Conservation (phyloP, 306 rosid genomes). For the Corylus americana region DNA sequence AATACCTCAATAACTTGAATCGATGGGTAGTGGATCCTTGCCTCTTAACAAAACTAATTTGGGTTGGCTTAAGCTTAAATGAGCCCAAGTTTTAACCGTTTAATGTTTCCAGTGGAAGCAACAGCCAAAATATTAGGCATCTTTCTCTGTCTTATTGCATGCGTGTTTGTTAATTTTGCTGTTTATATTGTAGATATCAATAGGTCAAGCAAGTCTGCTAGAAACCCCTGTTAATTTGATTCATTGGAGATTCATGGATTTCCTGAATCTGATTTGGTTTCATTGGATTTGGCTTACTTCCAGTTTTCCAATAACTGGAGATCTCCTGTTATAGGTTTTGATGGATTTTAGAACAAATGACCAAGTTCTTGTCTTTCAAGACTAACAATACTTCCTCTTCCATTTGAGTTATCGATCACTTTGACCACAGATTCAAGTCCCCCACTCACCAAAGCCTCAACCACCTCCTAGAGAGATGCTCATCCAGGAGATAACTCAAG, state of each 20-base stretch:
- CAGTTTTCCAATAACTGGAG: too few species aligned
- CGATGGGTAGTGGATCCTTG: neutral
- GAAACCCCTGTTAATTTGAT: neutral
- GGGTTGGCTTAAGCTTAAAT: neutral
- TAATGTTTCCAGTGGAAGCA: neutral
- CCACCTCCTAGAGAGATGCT: slow-evolving; percentile 49
- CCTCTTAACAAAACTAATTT: neutral
- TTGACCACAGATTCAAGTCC: slow-evolving; percentile 41
- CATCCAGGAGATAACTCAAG: slow-evolving; percentile 57
- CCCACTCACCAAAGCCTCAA: slow-evolving; percentile 55
- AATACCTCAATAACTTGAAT: neutral
- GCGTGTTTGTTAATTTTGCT: neutral
- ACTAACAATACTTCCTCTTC: slow-evolving; percentile 22
- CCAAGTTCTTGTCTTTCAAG: slow-evolving; percentile 33
- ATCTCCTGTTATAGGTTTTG: too few species aligned
- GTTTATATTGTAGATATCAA: neutral
- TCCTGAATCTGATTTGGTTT: neutral
- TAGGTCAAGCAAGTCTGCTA: too few species aligned
- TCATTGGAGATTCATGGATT: neutral
- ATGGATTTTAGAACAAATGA: slow-evolving; percentile 1
- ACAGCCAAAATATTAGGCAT: neutral
- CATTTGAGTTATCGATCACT: slow-evolving; percentile 19
- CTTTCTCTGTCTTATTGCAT: neutral
- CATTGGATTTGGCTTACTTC: too few species aligned
- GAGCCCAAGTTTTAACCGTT: neutral